Evolutionary conservation across 2,329 filamentous ascomycete genomes (phyloP), one percentile per base, ranked within the genome.

Genomic region (Fusarium goolgardi): DNA sequence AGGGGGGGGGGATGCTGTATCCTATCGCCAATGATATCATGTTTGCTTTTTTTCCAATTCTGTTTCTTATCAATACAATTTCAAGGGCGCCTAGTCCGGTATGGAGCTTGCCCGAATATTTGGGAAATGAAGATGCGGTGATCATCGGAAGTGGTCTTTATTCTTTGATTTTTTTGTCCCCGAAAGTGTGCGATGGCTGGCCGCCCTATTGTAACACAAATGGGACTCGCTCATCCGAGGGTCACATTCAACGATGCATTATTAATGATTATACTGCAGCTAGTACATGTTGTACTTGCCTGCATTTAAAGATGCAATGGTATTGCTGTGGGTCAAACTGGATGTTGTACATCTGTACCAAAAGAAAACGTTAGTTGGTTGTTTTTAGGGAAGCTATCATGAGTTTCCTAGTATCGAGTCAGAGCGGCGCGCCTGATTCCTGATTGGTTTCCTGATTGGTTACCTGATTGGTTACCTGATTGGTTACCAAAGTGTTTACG

Each of bases 371-470:
- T 39, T 29, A 12, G 29, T 37, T 27, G 7, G 7, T 9, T 34
- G 34, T 50, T 50, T 20, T 16, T 25, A 64, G 34, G 35, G 57
- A 57, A n/a, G 53, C 21, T 41, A 47, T 64, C 45, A 41, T 64
- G 53, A 47, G 34, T 32, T 29, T 29, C 10, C 21, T 29, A 29
- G 27, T 35, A 21, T 40, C 16, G 23, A 49, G 44, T 55, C 29
- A 45, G 27, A 34, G 27, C 21, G 21, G n/a, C 8, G 29, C 40
- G 43, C 10, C 29, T 21, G 21, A 13, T 43, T 31, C 32, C 32
- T 41, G 37, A 35, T 54, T 41, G 37, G 41, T 23, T 37, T n/a
- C n/a, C n/a, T n/a, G n/a, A n/a, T n/a, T n/a, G n/a, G n/a, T n/a
- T n/a, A n/a, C n/a, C n/a, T n/a, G n/a, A n/a, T n/a, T n/a, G n/a